Evolutionary conservation across 176 grass and related monocot species (phyloP).

Genomic region (Thinopyrum elongatum): DNA sequence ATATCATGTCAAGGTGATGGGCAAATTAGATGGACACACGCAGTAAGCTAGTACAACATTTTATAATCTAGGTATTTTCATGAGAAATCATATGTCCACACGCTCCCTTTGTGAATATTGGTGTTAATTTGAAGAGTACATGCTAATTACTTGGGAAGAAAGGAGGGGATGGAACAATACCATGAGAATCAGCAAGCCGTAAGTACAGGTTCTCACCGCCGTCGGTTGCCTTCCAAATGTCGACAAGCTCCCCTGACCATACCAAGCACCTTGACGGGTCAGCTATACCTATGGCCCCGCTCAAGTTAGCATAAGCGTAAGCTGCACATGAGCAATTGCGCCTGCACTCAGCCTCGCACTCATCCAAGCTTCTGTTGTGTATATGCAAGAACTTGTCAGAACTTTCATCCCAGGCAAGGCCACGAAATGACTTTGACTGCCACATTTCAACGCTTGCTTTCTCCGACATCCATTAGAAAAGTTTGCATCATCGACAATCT

Average conservation of each 20-base stretch:
- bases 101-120: not conserved
- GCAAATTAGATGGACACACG: no score
- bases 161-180: not conserved
- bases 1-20: no score
- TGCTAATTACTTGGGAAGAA: not conserved
- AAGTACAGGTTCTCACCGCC: not conserved
- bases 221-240: not conserved
- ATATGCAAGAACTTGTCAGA: conserved; percentile 24
- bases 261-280: conserved; percentile 43
- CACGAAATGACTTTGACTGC: not conserved
- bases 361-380: conserved; percentile 31
- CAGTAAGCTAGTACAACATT: not conserved
- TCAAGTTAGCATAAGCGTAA: conserved; percentile 32
- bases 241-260: not conserved
- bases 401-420: conserved; percentile 22
- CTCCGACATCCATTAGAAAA: conserved; percentile 28
- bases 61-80: not conserved
- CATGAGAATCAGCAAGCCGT: not conserved
- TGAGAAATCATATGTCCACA: not conserved
- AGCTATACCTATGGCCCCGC: not conserved
- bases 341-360: conserved; percentile 36
- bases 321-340: conserved; percentile 49
- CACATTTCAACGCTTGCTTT: conserved; percentile 19
- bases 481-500: not conserved
- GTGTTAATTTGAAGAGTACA: not conserved